Percentiles rank a stretch among this genome's conserved stretches.
phyloP scores from a whole-genome alignment of 345 rosid species.

The Hirschfeldia incana region DNA sequence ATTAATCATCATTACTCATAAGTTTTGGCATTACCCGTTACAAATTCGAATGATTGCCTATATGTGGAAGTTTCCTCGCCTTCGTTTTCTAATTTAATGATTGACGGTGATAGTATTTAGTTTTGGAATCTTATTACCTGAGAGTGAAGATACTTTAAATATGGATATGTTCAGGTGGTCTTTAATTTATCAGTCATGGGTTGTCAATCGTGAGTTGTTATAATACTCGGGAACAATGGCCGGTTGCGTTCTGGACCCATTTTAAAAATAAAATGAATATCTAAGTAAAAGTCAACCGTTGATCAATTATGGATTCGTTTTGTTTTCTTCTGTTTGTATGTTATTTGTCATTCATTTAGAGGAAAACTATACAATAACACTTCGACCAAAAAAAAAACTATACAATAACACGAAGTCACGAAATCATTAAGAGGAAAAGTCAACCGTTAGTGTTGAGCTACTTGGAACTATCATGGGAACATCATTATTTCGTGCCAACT shows the following conservation, averaged over 20 bases:
- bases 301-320: neutral
- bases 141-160: slow-evolving; percentile 5
- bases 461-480: slow-evolving; percentile 6
- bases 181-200: neutral
- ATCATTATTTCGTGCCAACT: neutral
- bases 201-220: neutral
- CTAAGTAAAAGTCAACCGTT: neutral
- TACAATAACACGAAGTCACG: neutral
- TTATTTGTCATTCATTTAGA: neutral
- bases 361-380: neutral
- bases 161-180: neutral
- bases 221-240: slow-evolving; percentile 32
- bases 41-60: neutral
- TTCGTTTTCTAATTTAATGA: neutral
- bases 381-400: too few relatives aligned
- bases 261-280: neutral
- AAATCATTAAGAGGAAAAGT: neutral
- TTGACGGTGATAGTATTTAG: neutral
- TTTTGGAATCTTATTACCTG: slow-evolving; percentile 3
- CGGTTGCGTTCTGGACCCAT: slow-evolving; percentile 18
- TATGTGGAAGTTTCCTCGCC: neutral
- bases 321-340: neutral
- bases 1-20: neutral
- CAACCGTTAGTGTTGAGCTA: neutral
- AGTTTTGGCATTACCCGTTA: neutral